Evolutionary conservation across 2,329 filamentous ascomycete genomes (phyloP), one percentile per base, ranked within the genome.

Genomic region (Stachybotrys echinatus): DNA sequence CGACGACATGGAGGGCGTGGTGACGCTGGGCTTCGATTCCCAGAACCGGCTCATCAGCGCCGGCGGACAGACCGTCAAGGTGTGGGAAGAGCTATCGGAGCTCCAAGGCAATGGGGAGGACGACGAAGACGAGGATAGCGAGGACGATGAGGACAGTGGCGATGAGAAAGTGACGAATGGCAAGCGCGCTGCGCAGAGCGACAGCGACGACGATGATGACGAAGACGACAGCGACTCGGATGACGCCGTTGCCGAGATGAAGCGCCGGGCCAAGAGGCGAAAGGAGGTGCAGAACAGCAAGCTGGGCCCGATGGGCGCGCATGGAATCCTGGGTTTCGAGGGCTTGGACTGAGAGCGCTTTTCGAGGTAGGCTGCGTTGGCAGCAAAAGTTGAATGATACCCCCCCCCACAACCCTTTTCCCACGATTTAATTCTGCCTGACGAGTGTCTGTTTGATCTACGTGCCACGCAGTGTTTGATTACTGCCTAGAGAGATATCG

Each of bases 1-100:
- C 65, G 89, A 96, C 61, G 91, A 95, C 52, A 72, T 94, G 18
- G 92, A 97, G 64, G 88, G 87, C 2, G 91, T 96, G 4, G 80
- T 91, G 2, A 88, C 81, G 0, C 69, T 99, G 1, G 87, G 79
- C 1, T 95, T 97, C 55, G 94, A 97, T 69, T 85, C 87, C 47
- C 83, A 85, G 47, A 89, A 91, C 43, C 80, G 94, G 43, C 83
- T 99, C 76, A 90, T 99, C 58, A 95, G 85, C 61, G 92, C 90
- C 12, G 94, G 94, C 48, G 94, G 94, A 1, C 81, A 80, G 58
- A 84, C 84, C 0, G 81, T 99, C 55, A 96, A 96, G 68, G 85
- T 97, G 2, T 99, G 94, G 94, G 83, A 94, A 87, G 83, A 94
- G 63, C 80, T 85, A 52, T 74, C 79, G n/a, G 74, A 74, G 50